Conservation (phyloP, 2,329 filamentous ascomycete species). For the Ophiostoma ulmi region DNA sequence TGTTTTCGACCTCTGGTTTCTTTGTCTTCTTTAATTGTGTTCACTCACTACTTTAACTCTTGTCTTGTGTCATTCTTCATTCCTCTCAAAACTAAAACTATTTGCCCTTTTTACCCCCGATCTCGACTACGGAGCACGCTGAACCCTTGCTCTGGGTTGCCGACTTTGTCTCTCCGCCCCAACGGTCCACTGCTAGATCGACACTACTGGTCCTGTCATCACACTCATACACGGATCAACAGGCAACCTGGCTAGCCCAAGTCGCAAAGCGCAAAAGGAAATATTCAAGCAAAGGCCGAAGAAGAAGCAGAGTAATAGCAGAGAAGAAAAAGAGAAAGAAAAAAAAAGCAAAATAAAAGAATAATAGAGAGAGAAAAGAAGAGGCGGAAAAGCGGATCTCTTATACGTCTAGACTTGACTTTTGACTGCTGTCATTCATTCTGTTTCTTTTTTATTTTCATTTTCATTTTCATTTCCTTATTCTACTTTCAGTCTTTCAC, state of each 20-base stretch:
- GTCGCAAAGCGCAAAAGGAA: slow-evolving; percentile 6
- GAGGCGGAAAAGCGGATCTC: slow-evolving; percentile 6
- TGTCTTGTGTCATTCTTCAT: not conserved
- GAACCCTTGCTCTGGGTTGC: too few species aligned
- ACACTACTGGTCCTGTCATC: not conserved
- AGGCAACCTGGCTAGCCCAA: not conserved
- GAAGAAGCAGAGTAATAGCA: not conserved
- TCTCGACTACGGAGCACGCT: too few species aligned
- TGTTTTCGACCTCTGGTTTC: not conserved
- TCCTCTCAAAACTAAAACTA: not conserved
- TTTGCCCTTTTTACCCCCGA: not conserved
- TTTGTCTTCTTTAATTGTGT: not conserved
- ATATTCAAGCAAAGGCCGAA: not conserved
- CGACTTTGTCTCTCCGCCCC: too few species aligned
- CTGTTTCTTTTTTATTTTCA: not conserved
- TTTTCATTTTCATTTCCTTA: not conserved
- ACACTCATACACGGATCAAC: slow-evolving; percentile 13
- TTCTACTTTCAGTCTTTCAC: not conserved
- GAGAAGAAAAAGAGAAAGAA: not conserved
- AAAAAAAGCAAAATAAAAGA: not conserved
- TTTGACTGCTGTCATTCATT: not conserved
- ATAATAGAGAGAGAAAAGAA: not conserved
- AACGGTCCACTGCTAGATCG: not conserved
- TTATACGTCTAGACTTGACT: too few species aligned
- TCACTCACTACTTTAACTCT: not conserved